A percentile compares a stretch with the other conserved stretches of the same genome.
These are phyloP conservation scores for Vitis rupestris DNA, from an alignment of 164 flowering plant genomes.

Conservation along the genomic window DNA sequence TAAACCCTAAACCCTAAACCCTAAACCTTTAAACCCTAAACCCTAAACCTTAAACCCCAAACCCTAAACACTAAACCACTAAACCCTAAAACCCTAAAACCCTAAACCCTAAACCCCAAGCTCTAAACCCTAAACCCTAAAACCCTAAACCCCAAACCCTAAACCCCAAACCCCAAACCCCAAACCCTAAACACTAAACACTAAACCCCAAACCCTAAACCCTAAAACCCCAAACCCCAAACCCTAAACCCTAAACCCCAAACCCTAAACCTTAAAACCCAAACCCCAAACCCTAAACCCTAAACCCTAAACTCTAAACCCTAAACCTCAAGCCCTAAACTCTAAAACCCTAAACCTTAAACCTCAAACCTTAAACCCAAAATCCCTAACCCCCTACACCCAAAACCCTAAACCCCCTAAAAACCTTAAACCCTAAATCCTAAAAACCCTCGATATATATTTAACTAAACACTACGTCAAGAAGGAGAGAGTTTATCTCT, in stretches of 20 bases:
- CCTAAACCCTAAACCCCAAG: constrained; percentile 20
- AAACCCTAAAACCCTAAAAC: constrained; percentile 9
- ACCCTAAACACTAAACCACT: constrained; percentile 4
- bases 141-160: constrained; percentile 7
- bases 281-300: constrained; percentile 16
- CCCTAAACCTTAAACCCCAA: constrained; percentile 24
- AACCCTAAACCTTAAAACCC: constrained; percentile 20
- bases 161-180: constrained; percentile 17
- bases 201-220: constrained; percentile 26
- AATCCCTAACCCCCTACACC: constrained; percentile 7
- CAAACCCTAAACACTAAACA: constrained; percentile 11
- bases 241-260: constrained; percentile 22
- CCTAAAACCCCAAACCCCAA: constrained; percentile 24
- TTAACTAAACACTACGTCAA: too few relatives aligned
- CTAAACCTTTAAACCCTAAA: constrained; percentile 20
- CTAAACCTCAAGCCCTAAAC: constrained; percentile 12
- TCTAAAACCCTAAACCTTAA: background rate
- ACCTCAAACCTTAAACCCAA: constrained; percentile 7
- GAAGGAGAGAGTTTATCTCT: too few relatives aligned
- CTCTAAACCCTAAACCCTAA: background rate
- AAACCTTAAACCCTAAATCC: too few relatives aligned
- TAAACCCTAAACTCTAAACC: constrained; percentile 21
- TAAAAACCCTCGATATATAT: too few relatives aligned
- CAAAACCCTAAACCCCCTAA: constrained; percentile 3
- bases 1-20: constrained; percentile 13